Percentiles rank a stretch among this genome's conserved stretches.
Evolutionary conservation across 345 rosid species (phyloP).

Genomic region (Populus pruinosa): DNA sequence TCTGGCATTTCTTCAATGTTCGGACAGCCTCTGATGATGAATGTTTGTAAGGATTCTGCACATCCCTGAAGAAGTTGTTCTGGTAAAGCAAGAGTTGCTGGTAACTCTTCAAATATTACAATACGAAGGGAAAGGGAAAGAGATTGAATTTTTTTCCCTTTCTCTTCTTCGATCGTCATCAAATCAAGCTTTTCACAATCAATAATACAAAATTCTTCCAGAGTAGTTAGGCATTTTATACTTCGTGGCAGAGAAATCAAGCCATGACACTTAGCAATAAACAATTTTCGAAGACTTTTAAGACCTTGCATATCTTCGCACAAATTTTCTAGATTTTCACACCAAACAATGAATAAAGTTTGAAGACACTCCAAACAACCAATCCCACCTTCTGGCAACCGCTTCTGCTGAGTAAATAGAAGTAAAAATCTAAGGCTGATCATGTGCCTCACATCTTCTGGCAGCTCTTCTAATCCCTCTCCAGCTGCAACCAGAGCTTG

Average conservation of each 20-base stretch:
- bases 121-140: conserved; percentile 2
- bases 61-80: conserved; percentile 16
- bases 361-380: conserved; percentile 21
- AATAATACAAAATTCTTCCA: conserved; percentile 16
- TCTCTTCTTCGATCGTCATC: conserved; percentile 2
- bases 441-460: conserved; percentile 2
- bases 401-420: not conserved
- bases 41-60: conserved; percentile 7
- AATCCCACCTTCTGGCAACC: conserved; percentile 7
- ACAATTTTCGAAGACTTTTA: conserved; percentile 12
- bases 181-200: conserved; percentile 21
- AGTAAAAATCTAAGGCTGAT: not conserved
- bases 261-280: conserved; percentile 11
- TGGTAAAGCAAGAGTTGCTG: conserved; percentile 15
- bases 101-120: conserved; percentile 11
- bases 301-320: conserved; percentile 15
- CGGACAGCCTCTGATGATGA: conserved; percentile 9
- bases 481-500: not conserved
- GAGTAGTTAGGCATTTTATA: conserved; percentile 2
- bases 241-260: conserved; percentile 12
- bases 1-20: conserved; percentile 20
- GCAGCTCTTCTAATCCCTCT: not conserved
- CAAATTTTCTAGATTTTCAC: conserved; percentile 20
- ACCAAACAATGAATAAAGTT: conserved; percentile 5
- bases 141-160: not conserved